These are phyloP conservation scores for Sporodiniella umbellata DNA, from an alignment of 371 early-diverging fungal genomes.

Conservation along the genomic window DNA sequence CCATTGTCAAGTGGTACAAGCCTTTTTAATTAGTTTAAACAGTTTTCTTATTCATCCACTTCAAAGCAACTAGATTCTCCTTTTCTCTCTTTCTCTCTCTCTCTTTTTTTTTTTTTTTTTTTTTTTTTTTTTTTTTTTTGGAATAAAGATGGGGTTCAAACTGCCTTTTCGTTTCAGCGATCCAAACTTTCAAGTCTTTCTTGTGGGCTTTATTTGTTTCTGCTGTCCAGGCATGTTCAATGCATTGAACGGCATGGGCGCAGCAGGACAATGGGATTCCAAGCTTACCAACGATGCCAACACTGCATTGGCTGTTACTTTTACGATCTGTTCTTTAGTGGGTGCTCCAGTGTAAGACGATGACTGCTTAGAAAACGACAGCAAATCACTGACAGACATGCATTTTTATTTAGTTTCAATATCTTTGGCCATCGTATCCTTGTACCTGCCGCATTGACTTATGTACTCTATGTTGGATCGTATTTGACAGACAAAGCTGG, in stretches of 20 bases:
- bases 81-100: neutral
- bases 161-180: conserved; percentile 46
- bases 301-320: conserved; percentile 65
- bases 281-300: conserved; percentile 66
- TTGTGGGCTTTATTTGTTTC: conserved; percentile 74
- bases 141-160: conserved; percentile 29
- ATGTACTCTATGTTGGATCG: conserved; percentile 58
- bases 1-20: too few species aligned
- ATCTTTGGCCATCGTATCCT: conserved; percentile 53
- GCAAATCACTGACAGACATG: too few species aligned
- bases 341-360: conserved; percentile 53
- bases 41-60: too few species aligned
- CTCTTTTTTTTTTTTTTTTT: neutral
- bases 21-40: too few species aligned
- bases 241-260: conserved; percentile 68
- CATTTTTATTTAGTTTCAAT: conserved; percentile 36
- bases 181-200: conserved; percentile 62
- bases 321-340: conserved; percentile 64
- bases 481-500: conserved; percentile 41
- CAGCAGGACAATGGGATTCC: conserved; percentile 56
- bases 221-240: conserved; percentile 88
- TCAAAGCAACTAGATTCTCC: too few species aligned
- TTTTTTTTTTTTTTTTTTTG: neutral
- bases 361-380: conserved; percentile 19
- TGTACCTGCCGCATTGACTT: conserved; percentile 53